Base-by-base conservation (phyloP, 257 asterid species). In the Ocimum tenuiflorum region DNA sequence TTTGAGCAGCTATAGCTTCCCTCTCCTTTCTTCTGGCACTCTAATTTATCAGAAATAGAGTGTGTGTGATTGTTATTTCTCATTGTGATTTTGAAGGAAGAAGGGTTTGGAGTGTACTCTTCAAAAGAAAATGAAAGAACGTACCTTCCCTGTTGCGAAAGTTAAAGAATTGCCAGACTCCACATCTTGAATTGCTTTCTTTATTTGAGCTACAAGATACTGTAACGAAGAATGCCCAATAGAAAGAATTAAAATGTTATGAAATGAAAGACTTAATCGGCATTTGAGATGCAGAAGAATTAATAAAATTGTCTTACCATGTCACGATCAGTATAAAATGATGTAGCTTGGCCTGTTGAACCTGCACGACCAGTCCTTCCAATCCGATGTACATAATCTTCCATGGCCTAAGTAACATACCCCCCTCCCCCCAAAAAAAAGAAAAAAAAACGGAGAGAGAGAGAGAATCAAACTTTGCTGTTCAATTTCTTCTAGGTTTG, bases 281-380 rank as follows among this genome's bases (percentile, higher is more conserved):
- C 54, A 71, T 51, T 62, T 15, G 12, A 13, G 62, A 64, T 67
- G 70, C 31, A 65, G 62, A 38, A 42, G 22, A 33, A 14, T 58
- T 68, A 75, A 70, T 31, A 60, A 5, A 33, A 63, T 12, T 61
- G 56, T 58, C 52, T 54, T 67, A 89, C 97, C 95, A 72, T 76
- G 78, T 89, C 94, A 29, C 94, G 94, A 69, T 89, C 97, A 23
- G 87, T 85, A 60, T 83, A 85, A 74, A 85, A 87, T 7, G 97
- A 87, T 38, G 96, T 85, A 56, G 96, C 95, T 78, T 75, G 84
- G 71, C 97, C 96, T 20, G 96, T 85, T 56, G 94, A 80, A 54
- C 97, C 97, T 11, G 95, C 95, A 68, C 97, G 97, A 54, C 97
- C 97, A 11, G 97, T 90, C 74, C 97, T 79, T 62, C 97, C 97